Evolutionary conservation across 2,329 filamentous ascomycete genomes (phyloP), one percentile per base, ranked within the genome.

Genomic region (Cladophialophora chaetospira): DNA sequence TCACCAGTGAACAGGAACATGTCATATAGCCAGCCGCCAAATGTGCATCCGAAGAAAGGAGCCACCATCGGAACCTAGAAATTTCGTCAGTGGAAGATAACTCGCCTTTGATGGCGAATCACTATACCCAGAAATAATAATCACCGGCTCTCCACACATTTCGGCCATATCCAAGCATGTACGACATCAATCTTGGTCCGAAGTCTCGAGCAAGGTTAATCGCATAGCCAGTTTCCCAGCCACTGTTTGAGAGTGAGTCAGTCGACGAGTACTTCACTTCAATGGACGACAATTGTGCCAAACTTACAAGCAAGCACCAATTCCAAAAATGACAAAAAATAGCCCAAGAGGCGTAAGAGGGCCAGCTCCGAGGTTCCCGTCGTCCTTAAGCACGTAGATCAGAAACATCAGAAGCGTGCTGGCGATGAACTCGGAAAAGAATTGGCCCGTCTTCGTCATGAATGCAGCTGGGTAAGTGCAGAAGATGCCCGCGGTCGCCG

Each of bases 161-260:
- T 36, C 69, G 70, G 1, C 85, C 85, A 67, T 91, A 91, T 2
- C 88, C 88, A 46, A 89, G 64, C 67, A 85, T 81, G 67, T 84
- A 88, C 1, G 82, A 81, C 62, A 88, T 81, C 44, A 89, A 70
- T 11, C 88, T 76, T 5, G 87, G 87, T 0, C 86, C 85, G 67
- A 90, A 88, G 63, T 91, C 88, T 71, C 88, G 79, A 26, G 86
- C 87, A 36, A 88, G 71, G 66, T 90, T 90, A 63, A 90, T 88
- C 10, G 87, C 87, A 71, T 88, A 91, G 28, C 88, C 87, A 0
- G 87, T 91, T 70, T 90, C 83, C 86, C 85, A 89, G 5, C 88
- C 88, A 65, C 48, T 51, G 17, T 25, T 31, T 21, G 17, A 13
- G 21, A 17, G 26, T 8, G 11, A 35, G 49, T 53, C 21, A 53